Conservation (phyloP, 2,329 filamentous ascomycete genomes). For the Penicillium glabrum region DNA sequence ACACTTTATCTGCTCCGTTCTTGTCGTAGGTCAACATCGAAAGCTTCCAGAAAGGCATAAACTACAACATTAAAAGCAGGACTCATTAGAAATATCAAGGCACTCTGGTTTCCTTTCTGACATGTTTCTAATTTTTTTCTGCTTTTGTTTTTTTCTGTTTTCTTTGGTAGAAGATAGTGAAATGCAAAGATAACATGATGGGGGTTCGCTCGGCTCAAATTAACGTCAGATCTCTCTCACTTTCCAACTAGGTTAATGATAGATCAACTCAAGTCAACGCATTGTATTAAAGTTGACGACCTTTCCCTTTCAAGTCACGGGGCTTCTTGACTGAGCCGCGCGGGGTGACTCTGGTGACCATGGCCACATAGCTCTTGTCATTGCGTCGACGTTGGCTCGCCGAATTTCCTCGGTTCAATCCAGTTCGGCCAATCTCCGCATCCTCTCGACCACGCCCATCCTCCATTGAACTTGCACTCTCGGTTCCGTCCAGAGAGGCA, state of each 20-base stretch:
- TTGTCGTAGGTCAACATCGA: not conserved
- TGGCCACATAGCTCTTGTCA: not conserved
- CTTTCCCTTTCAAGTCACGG: not conserved
- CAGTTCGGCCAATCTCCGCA: not conserved
- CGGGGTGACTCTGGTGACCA: not conserved
- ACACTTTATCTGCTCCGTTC: not conserved
- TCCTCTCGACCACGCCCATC: not conserved
- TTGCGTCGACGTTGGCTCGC: slow-evolving; percentile 9
- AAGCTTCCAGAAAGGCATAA: not conserved
- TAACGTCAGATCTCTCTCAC: no score
- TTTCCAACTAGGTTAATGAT: no score
- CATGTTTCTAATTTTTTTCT: not conserved
- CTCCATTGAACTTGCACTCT: no score
- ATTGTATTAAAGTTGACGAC: not conserved
- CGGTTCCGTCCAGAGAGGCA: no score
- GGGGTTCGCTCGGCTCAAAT: no score
- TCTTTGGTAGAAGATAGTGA: no score
- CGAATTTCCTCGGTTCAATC: slow-evolving; percentile 3
- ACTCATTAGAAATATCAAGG: not conserved
- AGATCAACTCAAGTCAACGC: not conserved
- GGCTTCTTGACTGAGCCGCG: slow-evolving; percentile 8
- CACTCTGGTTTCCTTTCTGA: not conserved
- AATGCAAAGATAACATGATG: no score
- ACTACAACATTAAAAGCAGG: no score
- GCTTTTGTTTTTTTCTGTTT: not conserved